Percentiles rank a stretch among this genome's conserved stretches.
phyloP scores from a whole-genome alignment of 23 red algal genomes.

The Gracilaria caudata region DNA sequence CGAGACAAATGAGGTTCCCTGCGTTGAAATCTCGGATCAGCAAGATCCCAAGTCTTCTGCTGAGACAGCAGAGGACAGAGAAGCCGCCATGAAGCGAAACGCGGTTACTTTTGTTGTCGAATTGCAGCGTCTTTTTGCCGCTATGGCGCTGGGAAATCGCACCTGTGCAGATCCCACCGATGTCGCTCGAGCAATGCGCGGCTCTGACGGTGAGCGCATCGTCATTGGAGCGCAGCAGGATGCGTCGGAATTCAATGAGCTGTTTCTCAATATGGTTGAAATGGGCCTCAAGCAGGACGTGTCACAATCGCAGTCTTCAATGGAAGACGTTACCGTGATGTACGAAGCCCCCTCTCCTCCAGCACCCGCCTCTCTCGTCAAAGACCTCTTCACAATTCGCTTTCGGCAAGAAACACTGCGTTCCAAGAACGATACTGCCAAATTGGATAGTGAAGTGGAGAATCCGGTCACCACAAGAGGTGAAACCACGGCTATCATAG shows the following conservation, averaged over 20 bases:
- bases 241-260: slow-evolving; percentile 92
- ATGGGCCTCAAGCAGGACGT: slow-evolving; percentile 32
- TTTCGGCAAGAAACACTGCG: slow-evolving; percentile 79
- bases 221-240: slow-evolving; percentile 94
- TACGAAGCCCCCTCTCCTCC: background rate
- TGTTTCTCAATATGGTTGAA: slow-evolving; percentile 92
- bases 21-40: background rate
- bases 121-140: slow-evolving; percentile 92
- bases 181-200: slow-evolving; percentile 71
- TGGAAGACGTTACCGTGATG: background rate
- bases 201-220: slow-evolving; percentile 59
- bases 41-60: background rate
- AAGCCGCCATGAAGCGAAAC: slow-evolving; percentile 8
- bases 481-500: slow-evolving; percentile 75
- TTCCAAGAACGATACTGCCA: background rate
- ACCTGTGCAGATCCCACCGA: slow-evolving; percentile 79
- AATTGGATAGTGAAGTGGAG: background rate
- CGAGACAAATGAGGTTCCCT: background rate
- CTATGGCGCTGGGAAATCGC: slow-evolving; percentile 79
- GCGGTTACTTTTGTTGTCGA: slow-evolving; percentile 85
- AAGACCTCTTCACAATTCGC: slow-evolving; percentile 61
- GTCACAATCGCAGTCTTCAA: background rate
- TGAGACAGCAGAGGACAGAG: background rate
- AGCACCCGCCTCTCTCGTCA: slow-evolving; percentile 50
- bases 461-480: slow-evolving; percentile 29